These are phyloP conservation scores for Metschnikowia aberdeeniae DNA, from an alignment of 805 yeast species.

Conservation along the genomic window DNA sequence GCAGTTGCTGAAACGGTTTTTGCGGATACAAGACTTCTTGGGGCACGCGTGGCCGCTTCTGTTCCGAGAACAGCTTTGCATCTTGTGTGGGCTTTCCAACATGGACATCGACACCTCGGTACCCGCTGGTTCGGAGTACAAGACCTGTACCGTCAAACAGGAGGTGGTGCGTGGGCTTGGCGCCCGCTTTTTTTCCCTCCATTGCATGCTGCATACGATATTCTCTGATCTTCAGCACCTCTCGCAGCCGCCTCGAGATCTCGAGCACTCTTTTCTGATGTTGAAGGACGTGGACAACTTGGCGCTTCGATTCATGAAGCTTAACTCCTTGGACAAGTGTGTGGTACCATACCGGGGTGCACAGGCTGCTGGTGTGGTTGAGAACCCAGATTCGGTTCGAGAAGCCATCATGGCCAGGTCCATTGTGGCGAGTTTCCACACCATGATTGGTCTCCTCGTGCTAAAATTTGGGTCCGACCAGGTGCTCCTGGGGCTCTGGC, in stretches of 20 bases:
- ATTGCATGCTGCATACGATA: slow-evolving; percentile 22
- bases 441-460: slow-evolving; percentile 34
- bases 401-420: slow-evolving; percentile 20
- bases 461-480: slow-evolving; percentile 25
- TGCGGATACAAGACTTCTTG: slow-evolving; percentile 22
- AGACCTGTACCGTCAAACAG: slow-evolving; percentile 8
- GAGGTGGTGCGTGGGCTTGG: slow-evolving; percentile 27
- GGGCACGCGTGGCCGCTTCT: slow-evolving; percentile 23
- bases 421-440: slow-evolving; percentile 34
- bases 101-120: slow-evolving; percentile 11
- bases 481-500: slow-evolving; percentile 20
- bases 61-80: slow-evolving; percentile 23
- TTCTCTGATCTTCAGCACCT: slow-evolving; percentile 29
- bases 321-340: slow-evolving; percentile 22
- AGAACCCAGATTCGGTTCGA: slow-evolving; percentile 12
- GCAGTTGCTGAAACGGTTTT: slow-evolving; percentile 12
- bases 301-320: slow-evolving; percentile 31
- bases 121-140: slow-evolving; percentile 10
- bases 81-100: slow-evolving; percentile 30
- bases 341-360: slow-evolving; percentile 33
- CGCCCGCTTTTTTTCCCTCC: slow-evolving; percentile 19
- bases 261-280: slow-evolving; percentile 21
- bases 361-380: slow-evolving; percentile 19
- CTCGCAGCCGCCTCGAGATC: slow-evolving; percentile 26
- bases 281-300: slow-evolving; percentile 17